These are phyloP conservation scores for Nannizzia gypsea DNA, from an alignment of 2,329 filamentous ascomycete species.

Conservation along the genomic window DNA sequence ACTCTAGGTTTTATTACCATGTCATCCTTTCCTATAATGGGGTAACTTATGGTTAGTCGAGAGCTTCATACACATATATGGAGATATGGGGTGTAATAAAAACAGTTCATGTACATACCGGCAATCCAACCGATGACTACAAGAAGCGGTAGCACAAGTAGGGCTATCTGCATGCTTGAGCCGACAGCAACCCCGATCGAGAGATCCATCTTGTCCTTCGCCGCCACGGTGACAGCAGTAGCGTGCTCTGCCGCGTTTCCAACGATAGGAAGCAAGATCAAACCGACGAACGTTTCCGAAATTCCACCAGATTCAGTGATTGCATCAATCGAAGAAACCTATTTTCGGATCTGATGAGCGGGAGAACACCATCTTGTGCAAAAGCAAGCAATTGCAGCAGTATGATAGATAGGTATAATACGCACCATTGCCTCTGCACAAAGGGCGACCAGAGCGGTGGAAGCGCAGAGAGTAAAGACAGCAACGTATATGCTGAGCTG, in stretches of 20 bases:
- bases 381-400: no score
- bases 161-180: slow-evolving; percentile 53
- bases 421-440: slow-evolving; percentile 44
- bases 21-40: slow-evolving; percentile 35
- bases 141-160: slow-evolving; percentile 49
- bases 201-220: slow-evolving; percentile 59
- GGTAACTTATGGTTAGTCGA: neutral
- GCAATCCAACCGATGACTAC: slow-evolving; percentile 52
- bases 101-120: slow-evolving; percentile 21
- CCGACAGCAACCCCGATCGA: slow-evolving; percentile 55
- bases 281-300: slow-evolving; percentile 50
- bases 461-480: slow-evolving; percentile 55
- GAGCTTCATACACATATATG: neutral
- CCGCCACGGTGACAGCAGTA: slow-evolving; percentile 49
- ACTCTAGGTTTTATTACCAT: slow-evolving; percentile 36
- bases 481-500: slow-evolving; percentile 55
- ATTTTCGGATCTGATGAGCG: neutral
- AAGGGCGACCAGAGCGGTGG: slow-evolving; percentile 67
- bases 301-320: slow-evolving; percentile 39
- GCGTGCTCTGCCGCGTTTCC: slow-evolving; percentile 56
- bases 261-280: slow-evolving; percentile 54
- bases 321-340: slow-evolving; percentile 24
- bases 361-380: neutral
- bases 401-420: neutral
- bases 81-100: neutral